Percentiles rank a stretch among this genome's conserved stretches.
Evolutionary conservation across 2,329 filamentous ascomycete genomes (phyloP).

Genomic region (Talaromyces sp.): DNA sequence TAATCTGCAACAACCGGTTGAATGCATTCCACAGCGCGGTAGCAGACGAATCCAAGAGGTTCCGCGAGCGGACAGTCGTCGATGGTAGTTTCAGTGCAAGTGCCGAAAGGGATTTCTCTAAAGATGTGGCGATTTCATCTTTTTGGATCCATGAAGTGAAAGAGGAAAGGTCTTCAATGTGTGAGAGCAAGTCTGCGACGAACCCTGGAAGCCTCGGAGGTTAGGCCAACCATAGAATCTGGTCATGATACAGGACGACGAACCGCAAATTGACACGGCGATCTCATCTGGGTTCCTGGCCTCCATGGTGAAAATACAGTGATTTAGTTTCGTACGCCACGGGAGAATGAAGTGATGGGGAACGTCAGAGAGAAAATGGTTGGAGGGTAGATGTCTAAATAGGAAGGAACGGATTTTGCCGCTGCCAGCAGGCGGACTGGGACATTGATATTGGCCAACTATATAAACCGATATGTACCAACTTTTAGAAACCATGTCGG

Average conservation of each 20-base stretch:
- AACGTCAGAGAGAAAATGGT: background rate
- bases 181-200: conserved; percentile 10
- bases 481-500: background rate
- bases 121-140: conserved; percentile 1
- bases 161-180: background rate
- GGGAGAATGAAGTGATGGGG: background rate
- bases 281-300: background rate
- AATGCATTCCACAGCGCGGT: conserved; percentile 36
- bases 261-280: conserved; percentile 9
- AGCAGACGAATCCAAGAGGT: conserved; percentile 25
- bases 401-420: background rate
- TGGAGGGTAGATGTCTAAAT: background rate
- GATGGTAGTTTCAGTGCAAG: conserved; percentile 8
- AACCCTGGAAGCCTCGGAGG: conserved; percentile 16
- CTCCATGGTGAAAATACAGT: background rate
- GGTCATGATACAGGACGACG: background rate
- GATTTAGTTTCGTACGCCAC: background rate
- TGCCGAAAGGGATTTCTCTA: conserved; percentile 16
- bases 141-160: background rate
- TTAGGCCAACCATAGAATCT: background rate
- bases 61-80: conserved; percentile 7
- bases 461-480: background rate
- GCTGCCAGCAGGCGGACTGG: background rate
- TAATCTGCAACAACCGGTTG: conserved; percentile 15
- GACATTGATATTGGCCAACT: background rate